Percentiles rank a stretch among this genome's conserved stretches.
Evolutionary conservation across 1,284 basidiomycete species (phyloP).

Genomic region (Sanghuangporus baumii): DNA sequence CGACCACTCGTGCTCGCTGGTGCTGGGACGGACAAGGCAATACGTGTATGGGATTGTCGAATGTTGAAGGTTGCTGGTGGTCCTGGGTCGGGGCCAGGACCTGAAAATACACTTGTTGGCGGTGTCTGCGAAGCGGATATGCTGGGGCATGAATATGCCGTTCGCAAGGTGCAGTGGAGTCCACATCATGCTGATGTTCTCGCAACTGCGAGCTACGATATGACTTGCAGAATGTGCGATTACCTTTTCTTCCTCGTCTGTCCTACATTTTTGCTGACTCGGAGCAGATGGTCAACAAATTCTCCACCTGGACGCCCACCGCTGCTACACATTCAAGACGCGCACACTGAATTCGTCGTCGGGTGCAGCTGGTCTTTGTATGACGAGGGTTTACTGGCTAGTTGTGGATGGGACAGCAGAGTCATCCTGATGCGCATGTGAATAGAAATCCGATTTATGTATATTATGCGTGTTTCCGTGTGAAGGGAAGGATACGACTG

Average conservation of each 20-base stretch:
- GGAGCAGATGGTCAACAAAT: conserved; percentile 55
- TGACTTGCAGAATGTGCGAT: conserved; percentile 88
- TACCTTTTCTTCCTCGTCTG: conserved; percentile 27
- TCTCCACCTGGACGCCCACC: conserved; percentile 48
- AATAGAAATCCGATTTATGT: background rate
- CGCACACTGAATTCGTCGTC: conserved; percentile 93
- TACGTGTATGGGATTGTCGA: conserved; percentile 84
- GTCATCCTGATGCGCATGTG: conserved; percentile 70
- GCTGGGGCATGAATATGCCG: conserved; percentile 77
- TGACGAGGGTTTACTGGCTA: conserved; percentile 80
- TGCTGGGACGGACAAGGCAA: conserved; percentile 73
- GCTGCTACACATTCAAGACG: conserved; percentile 69
- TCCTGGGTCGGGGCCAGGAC: conserved; percentile 23
- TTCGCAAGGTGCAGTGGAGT: conserved; percentile 78
- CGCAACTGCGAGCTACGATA: conserved; percentile 89
- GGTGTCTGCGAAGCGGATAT: conserved; percentile 63
- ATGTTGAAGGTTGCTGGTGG: conserved; percentile 54
- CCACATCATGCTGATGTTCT: conserved; percentile 70
- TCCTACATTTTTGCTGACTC: conserved; percentile 6
- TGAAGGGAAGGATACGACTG: background rate
- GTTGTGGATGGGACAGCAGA: conserved; percentile 86
- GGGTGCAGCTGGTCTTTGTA: conserved; percentile 88
- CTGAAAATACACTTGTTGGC: conserved; percentile 45
- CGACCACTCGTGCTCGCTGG: conserved; percentile 73
- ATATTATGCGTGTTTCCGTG: background rate